A percentile compares a stretch with the other conserved stretches of the same genome.
Evolutionary conservation across 495 filamentous ascomycete species (phyloP).

Genomic region (Gamarada debralockiae): DNA sequence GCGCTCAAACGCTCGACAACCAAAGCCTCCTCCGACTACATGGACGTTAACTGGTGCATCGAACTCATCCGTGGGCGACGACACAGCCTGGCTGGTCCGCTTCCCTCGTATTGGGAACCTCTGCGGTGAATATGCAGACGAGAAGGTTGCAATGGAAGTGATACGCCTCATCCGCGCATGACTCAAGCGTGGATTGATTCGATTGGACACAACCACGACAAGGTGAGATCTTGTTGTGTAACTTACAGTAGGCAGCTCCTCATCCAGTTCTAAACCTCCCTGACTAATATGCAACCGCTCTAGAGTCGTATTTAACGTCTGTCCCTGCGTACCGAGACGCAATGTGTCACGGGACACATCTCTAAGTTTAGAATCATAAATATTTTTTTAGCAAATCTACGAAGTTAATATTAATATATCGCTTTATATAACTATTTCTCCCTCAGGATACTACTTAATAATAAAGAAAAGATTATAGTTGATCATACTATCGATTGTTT

Average conservation of each 20-base stretch:
- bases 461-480: slow-evolving; percentile 11
- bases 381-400: slow-evolving; percentile 13
- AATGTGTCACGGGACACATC: slow-evolving; percentile 15
- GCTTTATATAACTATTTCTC: slow-evolving; percentile 16
- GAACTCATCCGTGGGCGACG: slow-evolving; percentile 20
- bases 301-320: slow-evolving; percentile 7
- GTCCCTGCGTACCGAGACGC: slow-evolving; percentile 13
- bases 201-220: too few species aligned
- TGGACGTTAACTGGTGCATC: slow-evolving; percentile 3
- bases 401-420: slow-evolving; percentile 12
- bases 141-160: slow-evolving; percentile 41
- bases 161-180: slow-evolving; percentile 30
- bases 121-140: slow-evolving; percentile 27
- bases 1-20: not conserved
- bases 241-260: not conserved
- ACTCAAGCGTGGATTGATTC: too few species aligned
- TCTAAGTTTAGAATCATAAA: slow-evolving; percentile 16
- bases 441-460: slow-evolving; percentile 9
- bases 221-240: too few species aligned
- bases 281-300: not conserved
- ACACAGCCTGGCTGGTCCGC: slow-evolving; percentile 33
- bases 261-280: not conserved
- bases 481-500: too few species aligned
- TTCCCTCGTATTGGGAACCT: slow-evolving; percentile 35
- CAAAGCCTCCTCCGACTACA: slow-evolving; percentile 2